Evolutionary conservation across 208 protist species (phyloP).

Genomic region (Entamoeba histolytica): DNA sequence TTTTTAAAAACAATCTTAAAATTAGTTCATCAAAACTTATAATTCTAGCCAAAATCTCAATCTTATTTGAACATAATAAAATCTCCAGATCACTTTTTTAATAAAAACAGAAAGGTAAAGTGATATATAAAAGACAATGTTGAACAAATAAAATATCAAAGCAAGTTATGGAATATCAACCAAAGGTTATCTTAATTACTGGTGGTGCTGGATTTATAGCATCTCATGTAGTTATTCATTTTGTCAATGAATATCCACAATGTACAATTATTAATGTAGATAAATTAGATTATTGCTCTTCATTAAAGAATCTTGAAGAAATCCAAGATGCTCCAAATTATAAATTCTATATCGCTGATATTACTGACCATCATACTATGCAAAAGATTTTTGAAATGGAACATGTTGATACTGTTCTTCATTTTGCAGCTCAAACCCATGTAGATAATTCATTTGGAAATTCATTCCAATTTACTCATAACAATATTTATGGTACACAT

Average conservation of each 20-base stretch:
- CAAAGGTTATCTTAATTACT: conserved; percentile 16
- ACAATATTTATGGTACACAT: conserved; percentile 72
- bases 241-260: conserved; percentile 42
- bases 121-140: too few relatives aligned
- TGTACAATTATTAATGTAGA: conserved; percentile 54
- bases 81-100: too few relatives aligned
- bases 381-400: conserved; percentile 42
- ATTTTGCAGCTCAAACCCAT: conserved; percentile 73
- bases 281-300: conserved; percentile 62
- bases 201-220: conserved; percentile 40
- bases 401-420: conserved; percentile 62
- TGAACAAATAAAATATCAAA: too few relatives aligned
- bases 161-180: background rate
- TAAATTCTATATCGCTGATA: conserved; percentile 54
- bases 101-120: too few relatives aligned
- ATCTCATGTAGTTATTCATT: conserved; percentile 46
- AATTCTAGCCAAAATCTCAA: too few relatives aligned
- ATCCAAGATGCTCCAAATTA: conserved; percentile 39
- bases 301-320: conserved; percentile 35
- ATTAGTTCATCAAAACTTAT: too few relatives aligned
- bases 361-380: conserved; percentile 42
- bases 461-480: conserved; percentile 61
- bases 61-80: too few relatives aligned
- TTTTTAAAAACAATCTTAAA: too few relatives aligned
- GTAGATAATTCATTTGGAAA: conserved; percentile 65